Percentiles rank a stretch among this genome's conserved stretches.
Conservation (phyloP, 176 grass and related monocot genomes). For the Metroxylon sagu region DNA sequence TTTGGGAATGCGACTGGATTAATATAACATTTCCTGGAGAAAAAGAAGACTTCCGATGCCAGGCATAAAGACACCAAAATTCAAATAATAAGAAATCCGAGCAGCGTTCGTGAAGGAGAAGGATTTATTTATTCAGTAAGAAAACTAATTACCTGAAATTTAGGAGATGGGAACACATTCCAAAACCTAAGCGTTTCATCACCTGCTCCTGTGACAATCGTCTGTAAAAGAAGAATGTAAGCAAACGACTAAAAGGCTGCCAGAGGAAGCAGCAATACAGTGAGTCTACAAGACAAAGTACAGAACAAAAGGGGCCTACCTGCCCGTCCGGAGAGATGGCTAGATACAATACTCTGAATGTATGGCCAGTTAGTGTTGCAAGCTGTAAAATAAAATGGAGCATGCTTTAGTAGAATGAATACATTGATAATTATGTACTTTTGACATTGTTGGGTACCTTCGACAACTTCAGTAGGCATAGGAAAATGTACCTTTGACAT, state of each 20-base stretch:
- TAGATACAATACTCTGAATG: conserved; percentile 81
- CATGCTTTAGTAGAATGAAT: not conserved
- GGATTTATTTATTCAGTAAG: no score
- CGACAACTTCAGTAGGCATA: conserved; percentile 1
- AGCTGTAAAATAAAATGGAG: conserved; percentile 43
- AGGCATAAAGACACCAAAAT: no score
- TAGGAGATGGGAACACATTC: conserved; percentile 97
- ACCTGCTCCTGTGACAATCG: conserved; percentile 91
- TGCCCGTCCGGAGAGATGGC: conserved; percentile 96
- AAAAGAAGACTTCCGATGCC: no score
- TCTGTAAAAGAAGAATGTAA: conserved; percentile 36
- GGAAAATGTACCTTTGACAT: conserved; percentile 73
- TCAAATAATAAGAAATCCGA: no score
- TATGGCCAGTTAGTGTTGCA: conserved; percentile 84
- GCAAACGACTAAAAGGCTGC: not conserved
- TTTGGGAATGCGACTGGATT: no score
- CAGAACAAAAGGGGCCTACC: conserved; percentile 26
- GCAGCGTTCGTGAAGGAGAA: no score
- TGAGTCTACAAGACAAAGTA: not conserved
- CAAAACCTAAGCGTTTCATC: conserved; percentile 95
- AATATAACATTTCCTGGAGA: no score
- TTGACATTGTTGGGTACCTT: conserved; percentile 1
- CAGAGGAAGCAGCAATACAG: not conserved
- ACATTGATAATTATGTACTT: conserved; percentile 6
- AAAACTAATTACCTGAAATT: conserved; percentile 59